A percentile compares a stretch with the other conserved stretches of the same genome.
Conservation (phyloP, 1,284 basidiomycete species). For the Rhodotorula sp. region DNA sequence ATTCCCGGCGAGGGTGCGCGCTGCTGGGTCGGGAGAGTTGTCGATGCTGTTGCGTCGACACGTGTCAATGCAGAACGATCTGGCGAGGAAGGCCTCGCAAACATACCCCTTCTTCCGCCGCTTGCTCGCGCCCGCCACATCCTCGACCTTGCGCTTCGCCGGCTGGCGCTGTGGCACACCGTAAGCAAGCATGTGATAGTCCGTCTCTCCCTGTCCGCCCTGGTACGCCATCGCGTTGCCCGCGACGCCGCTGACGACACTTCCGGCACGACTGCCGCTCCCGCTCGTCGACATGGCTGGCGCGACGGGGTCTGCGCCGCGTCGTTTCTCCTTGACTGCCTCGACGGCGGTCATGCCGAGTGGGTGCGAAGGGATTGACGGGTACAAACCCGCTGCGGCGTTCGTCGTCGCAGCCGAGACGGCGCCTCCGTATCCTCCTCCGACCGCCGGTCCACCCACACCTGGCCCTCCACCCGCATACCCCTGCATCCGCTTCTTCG, state of each 20-base stretch:
- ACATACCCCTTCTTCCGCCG: conserved; percentile 39
- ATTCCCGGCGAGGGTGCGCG: conserved; percentile 14
- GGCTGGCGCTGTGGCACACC: conserved; percentile 7
- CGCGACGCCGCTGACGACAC: neutral
- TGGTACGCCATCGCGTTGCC: conserved; percentile 1
- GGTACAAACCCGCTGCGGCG: conserved; percentile 21
- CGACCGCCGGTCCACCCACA: neutral
- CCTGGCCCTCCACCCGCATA: neutral
- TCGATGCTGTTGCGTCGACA: neutral
- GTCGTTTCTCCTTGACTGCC: conserved; percentile 29
- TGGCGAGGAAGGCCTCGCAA: too few relatives aligned
- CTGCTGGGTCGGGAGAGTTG: conserved; percentile 25
- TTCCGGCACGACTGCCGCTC: conserved; percentile 17
- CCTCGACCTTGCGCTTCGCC: conserved; percentile 37
- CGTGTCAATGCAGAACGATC: too few relatives aligned
- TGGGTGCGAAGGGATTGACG: conserved; percentile 13
- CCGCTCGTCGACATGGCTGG: conserved; percentile 8
- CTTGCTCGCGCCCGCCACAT: conserved; percentile 29
- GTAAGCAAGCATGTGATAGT: conserved; percentile 8
- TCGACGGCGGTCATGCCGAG: conserved; percentile 31
- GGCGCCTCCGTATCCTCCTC: conserved; percentile 7
- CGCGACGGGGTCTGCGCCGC: conserved; percentile 6
- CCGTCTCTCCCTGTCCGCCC: conserved; percentile 6
- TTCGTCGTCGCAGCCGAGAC: conserved; percentile 8
- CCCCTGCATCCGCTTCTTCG: conserved; percentile 36